A percentile compares a stretch with the other conserved stretches of the same genome.
Conservation (phyloP, 148 eudicot genomes). For the Hydrangea macrophylla region DNA sequence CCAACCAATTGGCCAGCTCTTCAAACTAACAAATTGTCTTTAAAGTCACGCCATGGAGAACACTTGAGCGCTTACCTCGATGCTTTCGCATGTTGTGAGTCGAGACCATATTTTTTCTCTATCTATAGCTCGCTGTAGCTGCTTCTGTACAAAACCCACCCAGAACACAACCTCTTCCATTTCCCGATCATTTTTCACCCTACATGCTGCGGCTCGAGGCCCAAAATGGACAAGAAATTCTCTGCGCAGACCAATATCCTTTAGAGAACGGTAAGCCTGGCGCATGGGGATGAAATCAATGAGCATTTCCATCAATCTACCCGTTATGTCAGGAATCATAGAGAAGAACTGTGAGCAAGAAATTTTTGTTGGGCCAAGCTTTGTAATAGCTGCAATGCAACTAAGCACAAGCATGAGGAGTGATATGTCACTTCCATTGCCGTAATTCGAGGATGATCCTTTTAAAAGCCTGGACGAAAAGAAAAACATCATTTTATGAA, state of each 20-base stretch:
- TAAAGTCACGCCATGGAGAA: neutral
- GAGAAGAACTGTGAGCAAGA: conserved; percentile 81
- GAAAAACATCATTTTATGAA: conserved; percentile 7
- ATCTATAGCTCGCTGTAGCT: conserved; percentile 83
- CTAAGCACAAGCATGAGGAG: conserved; percentile 74
- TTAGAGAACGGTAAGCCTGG: conserved; percentile 65
- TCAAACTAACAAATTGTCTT: neutral
- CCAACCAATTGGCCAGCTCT: neutral
- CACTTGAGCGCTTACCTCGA: conserved; percentile 54
- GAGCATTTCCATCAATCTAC: conserved; percentile 83
- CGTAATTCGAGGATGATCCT: conserved; percentile 34
- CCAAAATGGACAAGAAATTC: conserved; percentile 95
- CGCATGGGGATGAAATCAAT: conserved; percentile 66
- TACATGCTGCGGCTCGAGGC: conserved; percentile 77
- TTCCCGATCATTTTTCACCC: conserved; percentile 56
- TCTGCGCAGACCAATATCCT: conserved; percentile 75
- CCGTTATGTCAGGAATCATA: conserved; percentile 71
- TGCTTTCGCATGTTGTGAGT: conserved; percentile 92
- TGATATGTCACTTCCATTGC: conserved; percentile 60
- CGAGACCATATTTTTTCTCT: conserved; percentile 95
- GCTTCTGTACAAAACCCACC: conserved; percentile 83
- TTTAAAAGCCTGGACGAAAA: conserved; percentile 50
- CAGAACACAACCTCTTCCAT: conserved; percentile 84
- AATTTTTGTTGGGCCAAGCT: conserved; percentile 90
- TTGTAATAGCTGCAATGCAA: conserved; percentile 68